phyloP scores from a whole-genome alignment of 306 rosid genomes.

The Chamaecrista fasciculata region DNA sequence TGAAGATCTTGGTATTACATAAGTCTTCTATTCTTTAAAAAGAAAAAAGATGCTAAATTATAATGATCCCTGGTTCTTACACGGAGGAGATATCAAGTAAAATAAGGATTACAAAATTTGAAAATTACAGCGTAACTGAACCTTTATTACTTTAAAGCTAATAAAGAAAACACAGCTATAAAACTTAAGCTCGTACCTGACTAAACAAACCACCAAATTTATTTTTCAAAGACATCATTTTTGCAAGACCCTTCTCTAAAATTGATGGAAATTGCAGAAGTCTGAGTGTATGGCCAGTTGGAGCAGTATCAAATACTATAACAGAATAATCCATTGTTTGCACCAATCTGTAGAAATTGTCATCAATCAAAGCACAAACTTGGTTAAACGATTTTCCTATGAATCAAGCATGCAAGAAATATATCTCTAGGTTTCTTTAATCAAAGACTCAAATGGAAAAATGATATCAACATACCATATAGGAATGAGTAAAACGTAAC shows the following conservation, averaged over 20 bases:
- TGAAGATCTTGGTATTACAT: slow-evolving; percentile 7
- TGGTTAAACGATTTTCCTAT: slow-evolving; percentile 7
- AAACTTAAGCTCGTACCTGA: slow-evolving; percentile 60
- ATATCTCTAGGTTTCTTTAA: background rate
- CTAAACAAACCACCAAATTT: slow-evolving; percentile 85
- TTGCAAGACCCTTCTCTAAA: slow-evolving; percentile 91
- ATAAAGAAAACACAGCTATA: background rate
- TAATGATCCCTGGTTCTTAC: background rate
- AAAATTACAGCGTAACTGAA: background rate
- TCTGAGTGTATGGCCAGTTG: slow-evolving; percentile 97
- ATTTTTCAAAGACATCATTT: slow-evolving; percentile 91
- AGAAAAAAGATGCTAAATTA: background rate
- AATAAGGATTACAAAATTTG: background rate
- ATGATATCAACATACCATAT: background rate
- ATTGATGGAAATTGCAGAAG: slow-evolving; percentile 94
- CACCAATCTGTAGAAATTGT: slow-evolving; percentile 69
- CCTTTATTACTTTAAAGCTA: slow-evolving; percentile 12
- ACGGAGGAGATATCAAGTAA: background rate
- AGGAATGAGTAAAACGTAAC: background rate
- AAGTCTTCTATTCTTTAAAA: background rate
- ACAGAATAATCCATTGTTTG: slow-evolving; percentile 99
- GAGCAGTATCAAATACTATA: slow-evolving; percentile 97
- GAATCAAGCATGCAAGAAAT: slow-evolving; percentile 17
- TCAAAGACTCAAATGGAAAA: slow-evolving; percentile 1
- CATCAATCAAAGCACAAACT: slow-evolving; percentile 17